A percentile compares a stretch with the other conserved stretches of the same genome.
Conservation (phyloP, 1,284 basidiomycete genomes). For the Rhodofomes roseus region DNA sequence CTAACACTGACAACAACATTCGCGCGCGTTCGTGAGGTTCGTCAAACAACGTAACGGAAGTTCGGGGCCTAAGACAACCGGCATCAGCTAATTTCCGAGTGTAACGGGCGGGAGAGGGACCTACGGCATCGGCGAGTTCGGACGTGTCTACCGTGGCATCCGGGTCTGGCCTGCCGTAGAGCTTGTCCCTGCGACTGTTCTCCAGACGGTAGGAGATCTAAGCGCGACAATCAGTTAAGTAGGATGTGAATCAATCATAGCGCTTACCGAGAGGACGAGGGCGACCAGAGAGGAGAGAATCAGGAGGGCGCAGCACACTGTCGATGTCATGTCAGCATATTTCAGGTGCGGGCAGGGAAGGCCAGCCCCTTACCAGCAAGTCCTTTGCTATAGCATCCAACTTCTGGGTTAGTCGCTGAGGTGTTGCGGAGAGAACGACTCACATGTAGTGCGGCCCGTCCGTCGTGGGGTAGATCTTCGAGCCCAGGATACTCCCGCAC, state of each 20-base stretch:
- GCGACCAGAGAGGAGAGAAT: constrained; percentile 56
- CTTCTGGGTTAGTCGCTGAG: no score
- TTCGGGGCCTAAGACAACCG: constrained; percentile 15
- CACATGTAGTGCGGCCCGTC: constrained; percentile 65
- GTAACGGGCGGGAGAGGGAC: neutral
- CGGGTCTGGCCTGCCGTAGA: constrained; percentile 49
- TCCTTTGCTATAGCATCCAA: constrained; percentile 48
- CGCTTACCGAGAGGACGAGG: constrained; percentile 48
- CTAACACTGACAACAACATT: no score
- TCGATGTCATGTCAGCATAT: neutral
- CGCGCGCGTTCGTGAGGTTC: neutral
- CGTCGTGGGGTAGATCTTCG: constrained; percentile 62
- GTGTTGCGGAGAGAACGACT: constrained; percentile 10
- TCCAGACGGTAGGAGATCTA: constrained; percentile 63
- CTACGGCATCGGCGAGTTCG: constrained; percentile 63
- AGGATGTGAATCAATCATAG: neutral
- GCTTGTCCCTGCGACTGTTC: constrained; percentile 51
- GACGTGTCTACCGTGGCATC: constrained; percentile 58
- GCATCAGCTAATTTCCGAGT: neutral
- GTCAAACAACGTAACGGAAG: constrained; percentile 23
- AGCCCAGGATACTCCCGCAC: constrained; percentile 67
- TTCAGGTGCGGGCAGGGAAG: neutral
- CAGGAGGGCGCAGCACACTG: constrained; percentile 53
- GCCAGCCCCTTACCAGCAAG: constrained; percentile 44
- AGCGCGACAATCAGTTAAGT: neutral